Evolutionary conservation across 768 basidiomycete species (phyloP).

Genomic region (Psilocybe cubensis): DNA sequence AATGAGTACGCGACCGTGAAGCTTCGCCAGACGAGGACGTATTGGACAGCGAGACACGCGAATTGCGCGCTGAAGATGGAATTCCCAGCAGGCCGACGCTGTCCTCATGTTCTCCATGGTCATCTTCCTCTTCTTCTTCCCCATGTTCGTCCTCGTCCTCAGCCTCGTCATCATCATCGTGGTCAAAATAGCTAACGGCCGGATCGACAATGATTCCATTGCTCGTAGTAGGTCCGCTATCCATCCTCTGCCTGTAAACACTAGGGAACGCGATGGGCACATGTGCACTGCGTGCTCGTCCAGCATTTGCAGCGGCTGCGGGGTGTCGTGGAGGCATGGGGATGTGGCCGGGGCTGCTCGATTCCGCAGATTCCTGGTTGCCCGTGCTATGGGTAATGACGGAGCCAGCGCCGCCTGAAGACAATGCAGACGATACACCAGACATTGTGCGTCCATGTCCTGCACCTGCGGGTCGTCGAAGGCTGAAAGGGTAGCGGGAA

Average conservation of each 20-base stretch:
- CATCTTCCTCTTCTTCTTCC: constrained; percentile 23
- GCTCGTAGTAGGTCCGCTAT: constrained; percentile 22
- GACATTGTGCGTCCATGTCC: constrained; percentile 29
- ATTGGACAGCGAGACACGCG: constrained; percentile 38
- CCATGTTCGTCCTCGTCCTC: constrained; percentile 18
- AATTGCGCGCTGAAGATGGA: constrained; percentile 51
- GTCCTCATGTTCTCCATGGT: constrained; percentile 34
- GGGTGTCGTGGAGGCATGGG: constrained; percentile 32
- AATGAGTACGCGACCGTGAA: constrained; percentile 34
- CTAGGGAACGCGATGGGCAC: constrained; percentile 37
- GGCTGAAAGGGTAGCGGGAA: constrained; percentile 67
- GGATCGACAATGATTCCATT: constrained; percentile 23
- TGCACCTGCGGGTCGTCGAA: constrained; percentile 38
- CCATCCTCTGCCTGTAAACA: constrained; percentile 26
- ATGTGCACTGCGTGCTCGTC: constrained; percentile 31
- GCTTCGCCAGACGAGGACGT: constrained; percentile 29
- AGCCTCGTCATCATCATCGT: constrained; percentile 11
- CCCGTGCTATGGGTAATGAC: constrained; percentile 27
- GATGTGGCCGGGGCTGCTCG: constrained; percentile 10
- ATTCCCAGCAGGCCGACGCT: constrained; percentile 34
- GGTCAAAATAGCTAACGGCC: constrained; percentile 22
- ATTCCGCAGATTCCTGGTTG: constrained; percentile 37
- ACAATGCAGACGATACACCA: constrained; percentile 27
- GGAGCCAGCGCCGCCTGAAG: constrained; percentile 17
- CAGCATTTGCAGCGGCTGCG: constrained; percentile 20